Percentiles rank a stretch among this genome's conserved stretches.
Conservation (phyloP, 208 protist species). For the Trypanosoma platydactyli region DNA sequence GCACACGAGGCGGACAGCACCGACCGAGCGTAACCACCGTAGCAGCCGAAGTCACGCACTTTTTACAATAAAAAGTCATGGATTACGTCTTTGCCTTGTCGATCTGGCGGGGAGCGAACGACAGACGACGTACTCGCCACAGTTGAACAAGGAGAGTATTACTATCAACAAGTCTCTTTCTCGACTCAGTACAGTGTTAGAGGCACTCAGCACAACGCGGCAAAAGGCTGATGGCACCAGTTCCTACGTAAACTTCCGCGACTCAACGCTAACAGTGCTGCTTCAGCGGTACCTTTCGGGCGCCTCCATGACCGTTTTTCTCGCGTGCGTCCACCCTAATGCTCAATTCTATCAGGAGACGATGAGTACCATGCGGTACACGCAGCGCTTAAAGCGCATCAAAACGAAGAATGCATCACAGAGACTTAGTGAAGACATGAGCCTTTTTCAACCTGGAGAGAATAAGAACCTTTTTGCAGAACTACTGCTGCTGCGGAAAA, state of each 20-base stretch:
- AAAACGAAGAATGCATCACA: conserved; percentile 41
- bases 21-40: conserved; percentile 88
- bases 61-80: conserved; percentile 85
- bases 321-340: conserved; percentile 85
- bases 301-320: conserved; percentile 79
- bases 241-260: conserved; percentile 85
- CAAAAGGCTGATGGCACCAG: conserved; percentile 38
- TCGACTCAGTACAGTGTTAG: conserved; percentile 84
- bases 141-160: conserved; percentile 89
- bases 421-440: conserved; percentile 42
- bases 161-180: conserved; percentile 90
- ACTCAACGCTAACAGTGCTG: conserved; percentile 85
- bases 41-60: conserved; percentile 93
- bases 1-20: conserved; percentile 71
- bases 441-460: conserved; percentile 31
- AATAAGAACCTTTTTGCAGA: conserved; percentile 63
- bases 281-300: conserved; percentile 87
- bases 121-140: conserved; percentile 77
- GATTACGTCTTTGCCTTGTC: conserved; percentile 82
- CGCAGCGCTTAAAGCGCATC: conserved; percentile 78
- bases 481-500: conserved; percentile 49
- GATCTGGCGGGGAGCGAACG: conserved; percentile 89
- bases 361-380: conserved; percentile 87
- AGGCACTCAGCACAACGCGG: conserved; percentile 69
- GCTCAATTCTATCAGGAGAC: conserved; percentile 65